A percentile compares a stretch with the other conserved stretches of the same genome.
phyloP scores from a whole-genome alignment of 1,139 yeast species.

The Magnusiomyces suaveolens region DNA sequence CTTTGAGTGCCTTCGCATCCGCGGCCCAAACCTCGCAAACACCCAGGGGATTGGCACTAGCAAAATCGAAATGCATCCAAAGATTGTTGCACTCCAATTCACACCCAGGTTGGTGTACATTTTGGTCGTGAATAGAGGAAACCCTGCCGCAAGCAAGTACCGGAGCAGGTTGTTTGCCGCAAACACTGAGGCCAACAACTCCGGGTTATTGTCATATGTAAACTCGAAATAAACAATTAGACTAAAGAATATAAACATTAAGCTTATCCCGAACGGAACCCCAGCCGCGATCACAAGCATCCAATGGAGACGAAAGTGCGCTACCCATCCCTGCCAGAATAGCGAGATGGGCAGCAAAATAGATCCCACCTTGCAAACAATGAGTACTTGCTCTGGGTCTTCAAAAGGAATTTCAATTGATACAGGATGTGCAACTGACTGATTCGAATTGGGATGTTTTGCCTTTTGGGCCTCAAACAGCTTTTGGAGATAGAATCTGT shows the following conservation, averaged over 20 bases:
- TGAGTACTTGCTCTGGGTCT: constrained; percentile 4
- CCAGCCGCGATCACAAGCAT: constrained; percentile 48
- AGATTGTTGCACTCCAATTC: constrained; percentile 52
- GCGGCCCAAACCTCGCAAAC: constrained; percentile 48
- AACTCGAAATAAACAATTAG: constrained; percentile 55
- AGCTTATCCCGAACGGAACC: constrained; percentile 43
- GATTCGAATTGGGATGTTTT: neutral
- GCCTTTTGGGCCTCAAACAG: neutral
- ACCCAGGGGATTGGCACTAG: constrained; percentile 60
- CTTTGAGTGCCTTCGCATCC: constrained; percentile 39
- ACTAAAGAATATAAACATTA: constrained; percentile 57
- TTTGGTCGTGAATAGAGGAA: constrained; percentile 62
- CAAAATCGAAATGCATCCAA: constrained; percentile 46
- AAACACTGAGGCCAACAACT: constrained; percentile 59
- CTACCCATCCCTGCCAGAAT: constrained; percentile 13
- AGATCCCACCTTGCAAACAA: constrained; percentile 7
- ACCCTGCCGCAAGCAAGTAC: constrained; percentile 59
- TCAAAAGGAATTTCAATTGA: neutral
- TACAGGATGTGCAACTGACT: neutral
- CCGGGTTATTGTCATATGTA: constrained; percentile 51
- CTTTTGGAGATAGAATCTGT: constrained; percentile 4
- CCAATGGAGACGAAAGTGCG: constrained; percentile 47
- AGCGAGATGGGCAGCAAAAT: constrained; percentile 8
- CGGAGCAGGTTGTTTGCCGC: constrained; percentile 71
- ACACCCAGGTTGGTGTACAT: constrained; percentile 48